Evolutionary conservation across 495 filamentous ascomycete species (phyloP), one percentile per base, ranked within the genome.

Genomic region (Aspergillus cristatus): DNA sequence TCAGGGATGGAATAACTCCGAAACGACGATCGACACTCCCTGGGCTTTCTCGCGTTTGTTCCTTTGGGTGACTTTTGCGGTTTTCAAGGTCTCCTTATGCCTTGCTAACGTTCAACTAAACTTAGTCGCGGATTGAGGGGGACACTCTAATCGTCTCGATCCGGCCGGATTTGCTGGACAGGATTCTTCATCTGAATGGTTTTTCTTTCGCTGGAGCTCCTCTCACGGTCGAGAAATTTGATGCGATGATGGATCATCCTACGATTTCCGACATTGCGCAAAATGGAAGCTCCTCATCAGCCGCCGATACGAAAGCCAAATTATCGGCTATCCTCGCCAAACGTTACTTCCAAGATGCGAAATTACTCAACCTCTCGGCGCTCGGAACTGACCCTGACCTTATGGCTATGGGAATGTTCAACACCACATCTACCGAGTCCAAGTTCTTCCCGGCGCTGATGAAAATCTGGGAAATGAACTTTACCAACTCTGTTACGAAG

Each of bases 391-490:
- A 97, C 48, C 57, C 71, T 1, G 71, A 75, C 35, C 67, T 95
- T 2, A 55, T 68, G 24, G 64, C 72, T 15, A 79, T 84, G 65
- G 84, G 86, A 15, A 78, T 88, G 25, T 94, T 95, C 60, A 69
- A 76, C 41, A 71, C 65, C 32, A 71, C 67, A 18, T 74, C 78
- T 2, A 79, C 76, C n/a, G 77, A 82, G 18, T 76, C 80, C 33
- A 97, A 95, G 53, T 80, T 95, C 41, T 95, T 96, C 62, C 82
- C 82, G 26, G 89, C 81, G 2, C 65, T 96, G 20, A 87, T 96
- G 81, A 78, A 75, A 38, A 71, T 94, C 24, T 84, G 81, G 54
- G 79, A 85, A 22, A 60, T 73, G 47, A 67, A 77, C 18, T 91
- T 91, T 62, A 73, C 73, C 42, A 76, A 62, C 18, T 34, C 71